Base-by-base conservation (phyloP, 805 yeast genomes). In the Saccharomycopsis capsularis region DNA sequence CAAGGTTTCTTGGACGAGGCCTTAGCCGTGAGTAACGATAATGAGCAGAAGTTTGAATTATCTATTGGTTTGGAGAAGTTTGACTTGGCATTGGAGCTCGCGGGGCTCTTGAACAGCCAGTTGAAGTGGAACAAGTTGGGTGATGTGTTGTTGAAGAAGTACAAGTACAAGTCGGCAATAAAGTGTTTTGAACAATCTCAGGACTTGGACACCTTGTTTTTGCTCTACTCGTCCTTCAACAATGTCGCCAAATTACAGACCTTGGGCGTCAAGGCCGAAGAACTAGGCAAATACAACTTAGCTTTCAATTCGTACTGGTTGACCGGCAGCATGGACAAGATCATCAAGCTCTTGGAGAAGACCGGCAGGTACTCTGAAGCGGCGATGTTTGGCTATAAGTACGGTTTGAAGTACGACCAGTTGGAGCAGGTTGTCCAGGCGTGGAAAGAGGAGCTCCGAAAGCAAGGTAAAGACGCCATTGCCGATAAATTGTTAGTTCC, bases 291-390 rank as follows among this genome's bases (percentile, higher is more conserved):
- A 63, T 86, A 80, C 66, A 93, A 93, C 64, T 71, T 90, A 50
- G 95, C 98, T 23, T 93, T 89, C 71, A 88, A 86, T 62, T 84
- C 96, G 11, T 80, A 81, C 64, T 93, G 98, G 98, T 70, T 81
- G 47, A 76, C 82, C 29, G 91, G 95, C 36, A 85, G 88, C 61
- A 70, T 79, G 35, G 67, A 69, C 16, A 70, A 73, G 38, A 84
- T 90, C 56, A 72, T 81, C 47, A 76, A 78, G 21, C 69, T 93
- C 55, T 74, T 93, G 58, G 71, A 76, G 42, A 71, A 75, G 60
- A 75, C 87, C 46, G 85, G 78, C 35, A 78, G 95, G 62, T 72
- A 71, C 51, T 73, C 95, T 1, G 99, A 93, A 66, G 96, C 96
- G 29, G 76, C 96, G 2, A 63, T 93, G 54, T 76, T 93, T 55